phyloP scores from a whole-genome alignment of 495 filamentous ascomycete species.

The Gamarada debralockiae region DNA sequence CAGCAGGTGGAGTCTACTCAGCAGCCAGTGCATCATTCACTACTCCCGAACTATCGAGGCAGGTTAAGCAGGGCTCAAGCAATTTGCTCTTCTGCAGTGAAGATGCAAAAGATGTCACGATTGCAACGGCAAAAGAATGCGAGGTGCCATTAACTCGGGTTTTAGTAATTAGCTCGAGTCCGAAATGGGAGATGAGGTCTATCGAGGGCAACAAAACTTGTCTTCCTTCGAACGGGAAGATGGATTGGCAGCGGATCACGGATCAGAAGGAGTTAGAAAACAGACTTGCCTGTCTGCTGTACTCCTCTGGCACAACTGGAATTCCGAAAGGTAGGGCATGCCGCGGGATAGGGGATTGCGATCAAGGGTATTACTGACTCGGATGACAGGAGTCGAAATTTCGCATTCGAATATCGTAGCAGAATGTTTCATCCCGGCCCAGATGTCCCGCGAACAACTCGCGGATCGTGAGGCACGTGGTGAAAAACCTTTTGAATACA shows the following conservation, averaged over 20 bases:
- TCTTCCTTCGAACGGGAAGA: background rate
- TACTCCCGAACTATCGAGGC: slow-evolving; percentile 36
- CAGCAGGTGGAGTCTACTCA: slow-evolving; percentile 47
- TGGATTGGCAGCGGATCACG: slow-evolving; percentile 25
- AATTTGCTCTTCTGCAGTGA: slow-evolving; percentile 27
- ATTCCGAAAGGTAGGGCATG: slow-evolving; percentile 29
- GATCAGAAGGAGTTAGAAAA: slow-evolving; percentile 39
- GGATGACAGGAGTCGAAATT: slow-evolving; percentile 57
- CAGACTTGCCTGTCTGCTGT: slow-evolving; percentile 68
- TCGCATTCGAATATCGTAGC: slow-evolving; percentile 73
- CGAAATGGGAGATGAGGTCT: slow-evolving; percentile 61
- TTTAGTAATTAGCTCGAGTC: slow-evolving; percentile 69
- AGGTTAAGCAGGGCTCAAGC: slow-evolving; percentile 30
- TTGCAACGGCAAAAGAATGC: slow-evolving; percentile 60
- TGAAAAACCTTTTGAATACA: slow-evolving; percentile 25
- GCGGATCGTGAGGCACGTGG: slow-evolving; percentile 45
- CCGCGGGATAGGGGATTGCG: background rate
- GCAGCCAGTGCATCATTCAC: slow-evolving; percentile 39
- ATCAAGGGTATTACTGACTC: background rate
- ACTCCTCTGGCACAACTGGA: slow-evolving; percentile 45
- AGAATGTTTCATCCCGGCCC: slow-evolving; percentile 34
- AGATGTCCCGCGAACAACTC: slow-evolving; percentile 43
- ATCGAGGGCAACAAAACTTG: slow-evolving; percentile 5
- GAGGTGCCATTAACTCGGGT: slow-evolving; percentile 64
- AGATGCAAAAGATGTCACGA: slow-evolving; percentile 44